Base-by-base conservation (phyloP, 306 rosid genomes). In the Citrullus amarus region DNA sequence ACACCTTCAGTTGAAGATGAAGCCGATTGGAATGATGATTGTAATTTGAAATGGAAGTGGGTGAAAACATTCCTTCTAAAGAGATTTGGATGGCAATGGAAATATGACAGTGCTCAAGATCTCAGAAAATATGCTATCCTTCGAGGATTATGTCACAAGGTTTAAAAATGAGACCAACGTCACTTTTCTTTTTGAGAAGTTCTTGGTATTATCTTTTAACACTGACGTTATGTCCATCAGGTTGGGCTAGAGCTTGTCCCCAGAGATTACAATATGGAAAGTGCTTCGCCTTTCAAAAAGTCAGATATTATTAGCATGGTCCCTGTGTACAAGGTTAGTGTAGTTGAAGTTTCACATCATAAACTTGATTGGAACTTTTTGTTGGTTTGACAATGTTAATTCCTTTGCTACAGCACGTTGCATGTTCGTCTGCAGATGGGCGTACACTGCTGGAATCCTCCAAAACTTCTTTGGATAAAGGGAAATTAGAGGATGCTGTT, bases 401-500 rank as follows among this genome's bases (percentile, higher is more conserved):
- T 77, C 51, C 73, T 58, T 80, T 79, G 16, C 60, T 70, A 18
- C 88, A 95, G 98, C 98, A 95, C 71, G 97, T 92, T 81, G 97
- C 97, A 67, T 95, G 98, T 81, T 95, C 98, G 62, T 95, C 98
- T 71, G 98, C 98, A 50, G 98, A 95, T 85, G 98, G 98, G 16
- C 97, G 98, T 41, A 89, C 98, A 43, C 81, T 95, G 76, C 82
- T 95, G 89, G 98, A 95, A 86, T 95, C 97, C 69, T 95, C 98
- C 18, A 95, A 95, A 81, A 95, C 98, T 80, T 92, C 97, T 76
- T 82, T 95, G 89, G 98, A 95, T 61, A 95, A 95, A 86, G 98
- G 98, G 66, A 95, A 95, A 87, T 83, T 95, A 89, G 98, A 95
- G 89, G 98, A 95, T 81, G 97, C 98, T 78, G 97, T 95, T 86